Evolutionary conservation across 371 early-diverging fungal genomes (phyloP).

Genomic region (Mortierella sp.): DNA sequence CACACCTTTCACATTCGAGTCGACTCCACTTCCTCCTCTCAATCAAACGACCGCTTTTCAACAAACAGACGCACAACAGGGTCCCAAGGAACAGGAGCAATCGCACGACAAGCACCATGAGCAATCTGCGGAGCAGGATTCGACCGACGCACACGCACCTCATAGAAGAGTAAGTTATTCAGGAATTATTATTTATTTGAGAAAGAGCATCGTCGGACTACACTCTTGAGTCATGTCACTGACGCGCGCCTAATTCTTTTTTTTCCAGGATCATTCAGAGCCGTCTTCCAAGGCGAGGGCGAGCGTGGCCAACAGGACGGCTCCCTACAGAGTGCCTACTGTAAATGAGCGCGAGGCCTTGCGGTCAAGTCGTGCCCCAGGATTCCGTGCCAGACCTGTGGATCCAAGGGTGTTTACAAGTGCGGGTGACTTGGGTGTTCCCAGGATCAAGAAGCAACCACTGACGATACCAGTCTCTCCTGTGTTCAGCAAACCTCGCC

Average conservation of each 20-base stretch:
- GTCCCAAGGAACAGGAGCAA: background rate
- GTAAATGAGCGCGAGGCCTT: constrained; percentile 31
- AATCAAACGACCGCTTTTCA: background rate
- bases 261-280: background rate
- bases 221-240: too few relatives aligned
- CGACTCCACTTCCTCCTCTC: constrained; percentile 12
- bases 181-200: background rate
- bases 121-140: background rate
- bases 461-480: constrained; percentile 45
- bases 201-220: background rate
- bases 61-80: background rate
- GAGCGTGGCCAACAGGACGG: constrained; percentile 8
- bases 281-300: background rate
- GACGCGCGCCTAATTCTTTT: too few relatives aligned
- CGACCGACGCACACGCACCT: background rate
- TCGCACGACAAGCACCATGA: background rate
- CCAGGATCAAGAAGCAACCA: constrained; percentile 33
- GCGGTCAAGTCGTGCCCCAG: constrained; percentile 17
- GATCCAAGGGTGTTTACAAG: constrained; percentile 41
- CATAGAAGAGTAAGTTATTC: background rate
- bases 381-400: constrained; percentile 32
- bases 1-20: constrained; percentile 25
- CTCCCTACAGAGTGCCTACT: constrained; percentile 23
- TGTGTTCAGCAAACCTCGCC: constrained; percentile 33
- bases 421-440: constrained; percentile 45